phyloP scores from a whole-genome alignment of 192 early-diverging fungal genomes.

The Gamsiella multidivaricata region DNA sequence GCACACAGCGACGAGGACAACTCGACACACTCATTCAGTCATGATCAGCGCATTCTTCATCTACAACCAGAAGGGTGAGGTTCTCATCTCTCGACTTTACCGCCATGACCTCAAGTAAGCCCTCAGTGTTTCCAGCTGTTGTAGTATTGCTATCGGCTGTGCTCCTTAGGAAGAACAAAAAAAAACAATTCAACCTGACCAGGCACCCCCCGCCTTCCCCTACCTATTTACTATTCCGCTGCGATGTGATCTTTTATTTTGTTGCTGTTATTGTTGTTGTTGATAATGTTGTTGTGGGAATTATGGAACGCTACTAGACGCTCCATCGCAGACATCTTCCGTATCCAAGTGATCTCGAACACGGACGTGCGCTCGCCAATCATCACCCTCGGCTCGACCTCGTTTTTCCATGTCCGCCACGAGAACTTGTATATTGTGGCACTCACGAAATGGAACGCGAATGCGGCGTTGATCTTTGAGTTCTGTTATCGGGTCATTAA shows the following conservation, averaged over 20 bases:
- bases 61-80: conserved; percentile 99
- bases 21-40: no score
- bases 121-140: no score
- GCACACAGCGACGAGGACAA: no score
- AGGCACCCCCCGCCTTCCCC: no score
- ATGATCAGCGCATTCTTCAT: conserved; percentile 98
- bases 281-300: no score
- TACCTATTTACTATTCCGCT: no score
- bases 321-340: conserved; percentile 94
- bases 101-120: conserved; percentile 93
- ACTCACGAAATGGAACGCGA: conserved; percentile 80
- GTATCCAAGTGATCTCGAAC: conserved; percentile 95
- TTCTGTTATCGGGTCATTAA: conserved; percentile 78
- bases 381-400: conserved; percentile 87
- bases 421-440: conserved; percentile 96
- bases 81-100: conserved; percentile 95
- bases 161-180: no score
- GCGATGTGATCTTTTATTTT: no score
- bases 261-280: no score
- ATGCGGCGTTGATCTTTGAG: conserved; percentile 85
- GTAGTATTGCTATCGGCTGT: no score
- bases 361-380: conserved; percentile 89
- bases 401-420: conserved; percentile 96
- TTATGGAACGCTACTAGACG: no score
- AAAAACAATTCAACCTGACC: no score